Conservation (phyloP, 2,329 filamentous ascomycete species). For the Aspergillus vadensis region DNA sequence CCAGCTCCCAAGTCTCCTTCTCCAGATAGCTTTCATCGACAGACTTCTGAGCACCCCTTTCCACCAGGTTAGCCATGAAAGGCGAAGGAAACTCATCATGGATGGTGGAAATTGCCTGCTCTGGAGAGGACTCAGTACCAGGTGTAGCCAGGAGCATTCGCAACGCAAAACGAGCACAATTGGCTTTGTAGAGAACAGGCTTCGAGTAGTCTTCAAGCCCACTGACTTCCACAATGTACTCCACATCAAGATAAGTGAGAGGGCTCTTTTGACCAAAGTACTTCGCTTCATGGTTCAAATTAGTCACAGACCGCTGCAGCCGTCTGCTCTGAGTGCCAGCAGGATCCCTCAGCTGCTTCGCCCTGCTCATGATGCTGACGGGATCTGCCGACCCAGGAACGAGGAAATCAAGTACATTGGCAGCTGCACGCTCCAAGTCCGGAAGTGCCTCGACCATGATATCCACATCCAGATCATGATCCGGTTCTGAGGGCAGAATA, state of each 20-base stretch:
- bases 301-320: conserved; percentile 26
- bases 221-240: conserved; percentile 26
- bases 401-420: conserved; percentile 41
- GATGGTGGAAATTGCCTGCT: conserved; percentile 31
- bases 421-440: conserved; percentile 38
- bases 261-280: conserved; percentile 27
- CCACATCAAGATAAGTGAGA: conserved; percentile 39
- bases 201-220: conserved; percentile 29
- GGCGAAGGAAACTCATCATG: conserved; percentile 37
- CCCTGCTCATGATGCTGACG: conserved; percentile 30
- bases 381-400: conserved; percentile 31
- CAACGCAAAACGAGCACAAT: conserved; percentile 45
- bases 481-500: conserved; percentile 32
- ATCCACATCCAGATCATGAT: conserved; percentile 35
- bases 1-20: conserved; percentile 51
- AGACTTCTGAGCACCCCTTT: conserved; percentile 9
- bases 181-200: conserved; percentile 47
- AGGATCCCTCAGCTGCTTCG: conserved; percentile 34
- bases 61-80: conserved; percentile 37
- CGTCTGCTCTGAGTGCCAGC: conserved; percentile 32
- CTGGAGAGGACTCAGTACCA: conserved; percentile 17
- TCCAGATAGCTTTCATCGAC: conserved; percentile 44
- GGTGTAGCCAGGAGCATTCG: conserved; percentile 39
- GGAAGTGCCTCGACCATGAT: conserved; percentile 44
- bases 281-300: conserved; percentile 28